Base-by-base conservation (phyloP, 352 stramenopile genomes). In the Globisporangium sylvaticum region DNA sequence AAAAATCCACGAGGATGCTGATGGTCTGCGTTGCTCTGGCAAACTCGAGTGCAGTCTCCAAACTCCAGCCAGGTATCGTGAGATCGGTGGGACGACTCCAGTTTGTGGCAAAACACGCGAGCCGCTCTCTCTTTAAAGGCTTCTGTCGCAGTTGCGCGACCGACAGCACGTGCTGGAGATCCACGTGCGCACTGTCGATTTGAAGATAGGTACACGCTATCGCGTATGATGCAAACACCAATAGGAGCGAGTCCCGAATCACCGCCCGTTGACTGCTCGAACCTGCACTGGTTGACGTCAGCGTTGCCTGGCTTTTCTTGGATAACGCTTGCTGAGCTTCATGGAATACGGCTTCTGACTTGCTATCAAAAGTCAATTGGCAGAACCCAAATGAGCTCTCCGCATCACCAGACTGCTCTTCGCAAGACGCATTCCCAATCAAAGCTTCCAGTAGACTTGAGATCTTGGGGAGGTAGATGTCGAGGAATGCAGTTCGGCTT, bases 201-300 rank as follows among this genome's bases (percentile, higher is more conserved):
- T 57, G 32, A 15, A 82, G 58, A 12, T 15, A 64, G 25, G 48
- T 71, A 62, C 73, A 80, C 14, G 62, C 31, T 22, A 73, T 59
- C 29, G 63, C 60, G 54, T 80, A 79, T 7, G 70, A 72, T 31
- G 48, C 9, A 18, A 78, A 25, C 14, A 80, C 24, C 14, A 70
- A 42, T 37, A 71, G 58, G n/a, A 82, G 62, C 4, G n/a, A 42
- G 24, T 68, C 53, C 1, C 1, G 31, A 44, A n/a, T 27, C 10
- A 24, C 31, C 29, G 31, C 10, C 8, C 39, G 18, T 7, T 44
- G 54, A 27, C 22, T 15, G 20, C 15, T 22, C 3, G 34, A 3
- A 9, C 32, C 37, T 34, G 34, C 1, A 8, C 57, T 53, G 18
- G 18, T 39, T 62, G 57, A 15, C 9, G 8, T 25, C 53, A 22